A percentile compares a stretch with the other conserved stretches of the same genome.
phyloP scores from a whole-genome alignment of 768 basidiomycete species.

The Candolleomyces efflorescens region DNA sequence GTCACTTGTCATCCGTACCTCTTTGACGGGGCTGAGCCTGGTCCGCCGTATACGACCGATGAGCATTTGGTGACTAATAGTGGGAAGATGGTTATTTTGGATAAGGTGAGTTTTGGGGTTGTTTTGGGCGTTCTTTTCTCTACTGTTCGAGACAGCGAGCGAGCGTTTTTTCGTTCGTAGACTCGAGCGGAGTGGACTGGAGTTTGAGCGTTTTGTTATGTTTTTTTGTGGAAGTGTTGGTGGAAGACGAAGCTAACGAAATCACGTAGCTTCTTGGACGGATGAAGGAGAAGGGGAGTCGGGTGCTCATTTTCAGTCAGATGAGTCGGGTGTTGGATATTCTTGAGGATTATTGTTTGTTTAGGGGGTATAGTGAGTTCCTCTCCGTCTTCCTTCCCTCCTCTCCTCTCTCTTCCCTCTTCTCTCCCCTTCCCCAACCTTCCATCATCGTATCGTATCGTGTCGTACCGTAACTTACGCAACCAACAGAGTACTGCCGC shows the following conservation, averaged over 20 bases:
- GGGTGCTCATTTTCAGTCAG: conserved; percentile 96
- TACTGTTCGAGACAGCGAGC: no score
- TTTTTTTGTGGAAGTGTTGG: no score
- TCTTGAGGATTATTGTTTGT: conserved; percentile 94
- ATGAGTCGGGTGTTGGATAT: conserved; percentile 99
- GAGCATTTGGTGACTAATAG: conserved; percentile 93
- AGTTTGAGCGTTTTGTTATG: no score
- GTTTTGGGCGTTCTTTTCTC: no score
- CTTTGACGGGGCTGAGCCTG: conserved; percentile 97
- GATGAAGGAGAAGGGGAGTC: conserved; percentile 91
- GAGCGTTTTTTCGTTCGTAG: no score
- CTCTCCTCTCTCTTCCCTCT: not conserved
- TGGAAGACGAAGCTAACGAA: no score
- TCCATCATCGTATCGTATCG: no score
- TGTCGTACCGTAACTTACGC: conserved; percentile 1
- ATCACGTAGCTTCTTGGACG: conserved; percentile 54
- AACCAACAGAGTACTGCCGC: conserved; percentile 78
- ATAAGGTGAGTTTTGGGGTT: conserved; percentile 65
- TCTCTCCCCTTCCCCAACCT: no score
- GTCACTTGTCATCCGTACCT: conserved; percentile 90
- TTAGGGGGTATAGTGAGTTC: conserved; percentile 82
- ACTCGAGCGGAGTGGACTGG: no score
- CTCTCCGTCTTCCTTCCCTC: not conserved
- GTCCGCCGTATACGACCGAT: conserved; percentile 97
- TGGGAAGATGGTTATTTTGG: conserved; percentile 97